These are phyloP conservation scores for Cryptosporidium meleagridis DNA, from an alignment of 169 alveolate species.

Conservation along the genomic window DNA sequence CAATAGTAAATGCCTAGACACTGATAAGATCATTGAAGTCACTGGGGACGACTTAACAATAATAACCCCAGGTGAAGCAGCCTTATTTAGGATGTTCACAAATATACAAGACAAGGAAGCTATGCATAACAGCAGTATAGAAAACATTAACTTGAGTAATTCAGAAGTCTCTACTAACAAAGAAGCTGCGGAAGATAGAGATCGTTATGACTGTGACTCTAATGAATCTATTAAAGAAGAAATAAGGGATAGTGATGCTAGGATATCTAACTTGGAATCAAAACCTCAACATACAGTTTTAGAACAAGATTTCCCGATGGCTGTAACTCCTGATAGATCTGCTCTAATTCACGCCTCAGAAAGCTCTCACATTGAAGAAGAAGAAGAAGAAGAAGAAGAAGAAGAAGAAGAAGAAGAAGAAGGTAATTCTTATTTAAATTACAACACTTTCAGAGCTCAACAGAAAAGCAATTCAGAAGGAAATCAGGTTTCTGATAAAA, in stretches of 20 bases:
- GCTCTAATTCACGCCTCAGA: background rate
- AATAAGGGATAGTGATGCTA: background rate
- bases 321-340: background rate
- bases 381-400: background rate
- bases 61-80: conserved; percentile 74
- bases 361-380: background rate
- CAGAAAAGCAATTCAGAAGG: background rate
- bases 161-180: conserved; percentile 26
- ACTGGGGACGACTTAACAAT: conserved; percentile 64
- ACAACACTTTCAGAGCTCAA: background rate
- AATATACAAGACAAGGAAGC: conserved; percentile 62
- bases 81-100: conserved; percentile 57
- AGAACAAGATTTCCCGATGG: background rate
- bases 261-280: background rate
- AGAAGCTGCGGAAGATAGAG: conserved; percentile 17
- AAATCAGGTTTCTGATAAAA: background rate
- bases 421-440: background rate
- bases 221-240: background rate
- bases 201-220: background rate
- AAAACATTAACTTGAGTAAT: conserved; percentile 1
- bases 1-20: conserved; percentile 15
- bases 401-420: background rate
- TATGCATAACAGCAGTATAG: background rate
- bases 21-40: conserved; percentile 60
- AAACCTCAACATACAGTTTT: background rate